These are phyloP conservation scores for Rhodocollybia butyracea DNA, from an alignment of 768 basidiomycete genomes.

Conservation along the genomic window DNA sequence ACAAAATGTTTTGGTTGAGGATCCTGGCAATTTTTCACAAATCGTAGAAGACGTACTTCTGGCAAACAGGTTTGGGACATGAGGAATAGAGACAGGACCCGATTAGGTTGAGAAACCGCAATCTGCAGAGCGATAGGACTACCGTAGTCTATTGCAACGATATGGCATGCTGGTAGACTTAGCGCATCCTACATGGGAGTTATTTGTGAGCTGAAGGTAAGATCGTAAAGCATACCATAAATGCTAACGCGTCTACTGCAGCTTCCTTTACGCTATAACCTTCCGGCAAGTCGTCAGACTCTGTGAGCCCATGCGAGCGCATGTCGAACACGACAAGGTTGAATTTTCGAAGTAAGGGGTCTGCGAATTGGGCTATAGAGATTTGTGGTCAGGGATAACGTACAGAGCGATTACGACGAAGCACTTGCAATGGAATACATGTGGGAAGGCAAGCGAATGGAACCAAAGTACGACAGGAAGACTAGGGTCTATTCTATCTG, in stretches of 20 bases:
- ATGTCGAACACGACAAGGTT: conserved; percentile 7
- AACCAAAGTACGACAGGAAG: conserved; percentile 1
- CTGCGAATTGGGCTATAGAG: conserved; percentile 4
- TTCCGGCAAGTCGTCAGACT: background rate
- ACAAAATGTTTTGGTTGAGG: background rate
- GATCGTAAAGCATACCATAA: conserved; percentile 2
- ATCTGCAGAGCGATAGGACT: conserved; percentile 3
- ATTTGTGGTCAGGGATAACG: background rate
- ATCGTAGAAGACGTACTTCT: background rate
- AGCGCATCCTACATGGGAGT: background rate
- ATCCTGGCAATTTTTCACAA: too few species aligned
- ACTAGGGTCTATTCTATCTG: background rate
- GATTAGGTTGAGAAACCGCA: background rate
- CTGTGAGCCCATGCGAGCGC: background rate
- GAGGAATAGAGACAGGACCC: background rate
- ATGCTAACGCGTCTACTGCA: background rate
- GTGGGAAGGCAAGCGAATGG: conserved; percentile 3
- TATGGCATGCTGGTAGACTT: conserved; percentile 1
- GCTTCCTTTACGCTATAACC: conserved; percentile 2
- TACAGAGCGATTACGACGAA: background rate
- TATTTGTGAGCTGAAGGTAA: background rate
- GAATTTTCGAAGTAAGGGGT: conserved; percentile 5
- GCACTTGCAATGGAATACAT: conserved; percentile 6
- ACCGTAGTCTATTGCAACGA: conserved; percentile 1
- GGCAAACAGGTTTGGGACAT: conserved; percentile 2